Evolutionary conservation across 2,329 filamentous ascomycete species (phyloP), one percentile per base, ranked within the genome.

Genomic region (Aureobasidium sp.): DNA sequence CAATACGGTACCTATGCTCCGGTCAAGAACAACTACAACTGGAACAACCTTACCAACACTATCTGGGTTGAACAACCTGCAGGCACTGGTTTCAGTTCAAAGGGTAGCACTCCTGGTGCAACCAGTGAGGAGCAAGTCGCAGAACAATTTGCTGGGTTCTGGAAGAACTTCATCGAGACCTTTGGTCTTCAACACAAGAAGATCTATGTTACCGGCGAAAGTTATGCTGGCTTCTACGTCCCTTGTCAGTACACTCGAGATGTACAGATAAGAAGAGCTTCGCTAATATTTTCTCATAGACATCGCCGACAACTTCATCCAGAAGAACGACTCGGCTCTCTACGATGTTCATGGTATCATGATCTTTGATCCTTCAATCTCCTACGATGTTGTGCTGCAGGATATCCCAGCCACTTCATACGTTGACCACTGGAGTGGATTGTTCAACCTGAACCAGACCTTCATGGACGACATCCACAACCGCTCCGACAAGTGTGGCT

Each of bases 131-230:
- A 77, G 11, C 75, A 80, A 44, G 73, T 79, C 37, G 77, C 71
- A 10, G 64, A 70, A 42, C 72, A 82, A 34, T 81, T 82, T 63
- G 72, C 76, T 3, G 77, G 78, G 2, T 82, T 81, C 68, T 81
- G 74, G 73, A 79, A 80, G 71, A 81, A 82, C 64, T 85, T 84
- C 65, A 71, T 82, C 44, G 75, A 81, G 37, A 77, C 77, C 6
- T 85, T 85, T 66, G 75, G 76, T 21, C 63, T 67, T 27, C 79
- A 88, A 16, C 76, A 77, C 39, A 76, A 76, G 63, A 82, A 82
- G 66, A 81, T 91, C 10, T 93, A 88, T 72, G 82, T 94, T 62
- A 81, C 87, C 0, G 90, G 88, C 7, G 88, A 90, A 72, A 86
- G 82, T 0, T 91, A 89, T 67, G 87, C 83, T 0, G 63, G 61